Evolutionary conservation across 305 asterid species (phyloP).

Genomic region (Withania somnifera): DNA sequence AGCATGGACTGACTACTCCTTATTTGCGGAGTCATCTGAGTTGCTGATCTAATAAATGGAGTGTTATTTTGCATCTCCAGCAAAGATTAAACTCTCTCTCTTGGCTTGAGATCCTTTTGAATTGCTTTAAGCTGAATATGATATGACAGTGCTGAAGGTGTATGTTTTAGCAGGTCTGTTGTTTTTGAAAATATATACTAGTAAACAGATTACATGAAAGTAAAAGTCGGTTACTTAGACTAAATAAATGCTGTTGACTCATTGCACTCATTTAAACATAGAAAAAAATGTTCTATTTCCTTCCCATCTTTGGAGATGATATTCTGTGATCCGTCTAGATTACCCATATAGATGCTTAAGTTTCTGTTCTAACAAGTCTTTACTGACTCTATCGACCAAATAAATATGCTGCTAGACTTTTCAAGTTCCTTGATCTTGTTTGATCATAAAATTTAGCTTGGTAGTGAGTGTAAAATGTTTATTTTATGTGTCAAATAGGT

Average conservation of each 20-base stretch:
- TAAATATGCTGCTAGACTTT: neutral
- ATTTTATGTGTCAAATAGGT: conserved; percentile 40
- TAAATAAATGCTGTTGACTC: neutral
- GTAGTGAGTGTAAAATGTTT: neutral
- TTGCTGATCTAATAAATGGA: neutral
- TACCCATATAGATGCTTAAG: neutral
- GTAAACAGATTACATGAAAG: neutral
- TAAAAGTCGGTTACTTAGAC: neutral
- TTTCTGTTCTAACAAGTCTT: neutral
- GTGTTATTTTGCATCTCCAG: neutral
- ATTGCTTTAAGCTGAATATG: neutral
- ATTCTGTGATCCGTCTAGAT: neutral
- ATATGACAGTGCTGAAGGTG: neutral
- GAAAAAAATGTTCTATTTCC: neutral
- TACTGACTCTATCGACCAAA: neutral
- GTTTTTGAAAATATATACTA: neutral
- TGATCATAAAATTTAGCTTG: neutral
- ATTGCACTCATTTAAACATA: neutral
- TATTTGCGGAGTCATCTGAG: neutral
- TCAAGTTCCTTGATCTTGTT: neutral
- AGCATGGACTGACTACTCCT: neutral
- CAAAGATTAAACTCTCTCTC: neutral
- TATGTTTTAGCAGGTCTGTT: neutral
- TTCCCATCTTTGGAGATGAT: neutral
- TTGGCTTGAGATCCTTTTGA: neutral